These are phyloP conservation scores for Ophiocytium majus DNA, from an alignment of 352 stramenopile species.

Conservation along the genomic window DNA sequence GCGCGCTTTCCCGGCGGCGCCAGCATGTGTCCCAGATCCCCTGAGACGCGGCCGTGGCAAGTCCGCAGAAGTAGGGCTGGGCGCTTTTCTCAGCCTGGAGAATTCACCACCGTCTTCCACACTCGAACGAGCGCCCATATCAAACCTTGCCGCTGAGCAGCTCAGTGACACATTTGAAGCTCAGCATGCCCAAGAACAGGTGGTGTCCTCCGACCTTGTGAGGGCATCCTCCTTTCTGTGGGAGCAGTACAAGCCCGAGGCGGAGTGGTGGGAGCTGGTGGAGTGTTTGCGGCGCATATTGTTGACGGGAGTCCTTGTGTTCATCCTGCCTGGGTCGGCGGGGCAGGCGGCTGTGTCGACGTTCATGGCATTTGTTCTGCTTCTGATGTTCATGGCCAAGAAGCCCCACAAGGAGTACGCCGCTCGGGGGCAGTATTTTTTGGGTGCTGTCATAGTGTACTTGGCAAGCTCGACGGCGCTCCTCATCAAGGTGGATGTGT, in stretches of 20 bases:
- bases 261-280: slow-evolving; percentile 5
- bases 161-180: not conserved
- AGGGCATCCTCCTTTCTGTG: not conserved
- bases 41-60: not conserved
- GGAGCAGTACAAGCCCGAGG: not conserved
- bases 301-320: slow-evolving; percentile 11
- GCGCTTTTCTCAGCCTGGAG: not conserved
- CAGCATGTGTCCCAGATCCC: not conserved
- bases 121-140: not conserved
- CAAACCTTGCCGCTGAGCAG: not conserved
- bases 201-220: not conserved
- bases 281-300: slow-evolving; percentile 5
- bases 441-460: not conserved
- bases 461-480: not conserved
- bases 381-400: not conserved
- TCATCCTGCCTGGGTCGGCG: slow-evolving; percentile 7
- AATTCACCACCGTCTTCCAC: not conserved
- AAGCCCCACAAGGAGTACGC: not conserved
- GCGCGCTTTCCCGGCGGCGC: not conserved
- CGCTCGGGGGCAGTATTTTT: not conserved
- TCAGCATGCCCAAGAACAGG: not conserved
- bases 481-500: not conserved
- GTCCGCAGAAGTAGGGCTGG: not conserved
- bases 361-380: not conserved
- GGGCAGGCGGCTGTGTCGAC: slow-evolving; percentile 1